A percentile compares a stretch with the other conserved stretches of the same genome.
These are phyloP conservation scores for Tilletia setariae DNA, from an alignment of 1,284 basidiomycete species.

Conservation along the genomic window DNA sequence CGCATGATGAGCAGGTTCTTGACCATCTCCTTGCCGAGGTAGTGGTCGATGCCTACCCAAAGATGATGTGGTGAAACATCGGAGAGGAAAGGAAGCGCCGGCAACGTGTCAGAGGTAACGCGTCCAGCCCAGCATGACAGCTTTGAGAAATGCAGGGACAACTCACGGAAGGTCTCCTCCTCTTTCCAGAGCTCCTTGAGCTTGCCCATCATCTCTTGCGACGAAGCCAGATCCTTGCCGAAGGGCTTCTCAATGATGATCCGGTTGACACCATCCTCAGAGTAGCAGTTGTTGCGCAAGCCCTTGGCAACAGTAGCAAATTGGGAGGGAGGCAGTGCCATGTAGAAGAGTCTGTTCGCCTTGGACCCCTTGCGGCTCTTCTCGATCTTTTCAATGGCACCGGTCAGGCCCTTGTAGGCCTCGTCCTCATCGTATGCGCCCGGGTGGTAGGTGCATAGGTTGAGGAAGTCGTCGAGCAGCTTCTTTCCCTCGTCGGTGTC, in stretches of 20 bases:
- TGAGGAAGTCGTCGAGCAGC: conserved; percentile 38
- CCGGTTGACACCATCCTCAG: conserved; percentile 44
- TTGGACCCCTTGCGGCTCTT: conserved; percentile 27
- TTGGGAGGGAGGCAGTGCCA: conserved; percentile 52
- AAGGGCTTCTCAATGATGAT: conserved; percentile 54
- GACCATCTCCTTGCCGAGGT: conserved; percentile 55
- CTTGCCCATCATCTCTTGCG: conserved; percentile 49
- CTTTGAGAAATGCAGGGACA: background rate
- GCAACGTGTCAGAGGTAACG: background rate
- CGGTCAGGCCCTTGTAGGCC: conserved; percentile 46
- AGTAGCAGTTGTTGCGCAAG: conserved; percentile 50
- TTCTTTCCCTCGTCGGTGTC: conserved; percentile 40
- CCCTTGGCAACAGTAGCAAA: conserved; percentile 51
- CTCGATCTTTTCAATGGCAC: conserved; percentile 43
- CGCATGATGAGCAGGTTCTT: conserved; percentile 53
- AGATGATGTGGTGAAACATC: too few relatives aligned
- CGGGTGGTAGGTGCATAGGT: conserved; percentile 48
- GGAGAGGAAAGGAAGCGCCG: background rate
- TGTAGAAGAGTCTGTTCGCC: conserved; percentile 51
- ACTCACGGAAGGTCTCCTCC: conserved; percentile 50
- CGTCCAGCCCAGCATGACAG: too few relatives aligned
- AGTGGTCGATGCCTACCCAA: conserved; percentile 49
- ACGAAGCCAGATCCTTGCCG: conserved; percentile 51
- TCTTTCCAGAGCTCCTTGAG: conserved; percentile 53
- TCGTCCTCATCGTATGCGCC: conserved; percentile 50